A percentile compares a stretch with the other conserved stretches of the same genome.
These are phyloP conservation scores for Serendipita sp. DNA, from an alignment of 768 basidiomycete species.

Conservation along the genomic window DNA sequence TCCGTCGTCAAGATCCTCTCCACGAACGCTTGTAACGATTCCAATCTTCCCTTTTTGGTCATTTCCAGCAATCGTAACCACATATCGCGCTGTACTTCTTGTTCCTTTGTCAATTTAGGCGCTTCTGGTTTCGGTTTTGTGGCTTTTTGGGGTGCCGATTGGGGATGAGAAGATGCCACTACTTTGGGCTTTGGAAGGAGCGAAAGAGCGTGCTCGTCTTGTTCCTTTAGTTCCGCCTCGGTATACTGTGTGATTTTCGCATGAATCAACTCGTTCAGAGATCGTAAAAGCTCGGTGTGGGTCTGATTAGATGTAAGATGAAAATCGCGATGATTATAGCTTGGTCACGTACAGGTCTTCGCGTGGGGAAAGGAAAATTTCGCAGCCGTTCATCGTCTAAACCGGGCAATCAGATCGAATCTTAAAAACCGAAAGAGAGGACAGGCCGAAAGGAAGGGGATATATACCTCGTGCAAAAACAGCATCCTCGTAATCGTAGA, in stretches of 20 bases:
- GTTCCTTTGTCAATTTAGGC: slow-evolving; percentile 42
- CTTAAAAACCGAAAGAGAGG: neutral
- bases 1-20: slow-evolving; percentile 44
- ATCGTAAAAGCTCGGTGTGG: slow-evolving; percentile 74
- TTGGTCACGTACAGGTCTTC: slow-evolving; percentile 64
- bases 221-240: slow-evolving; percentile 63
- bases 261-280: slow-evolving; percentile 69
- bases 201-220: slow-evolving; percentile 81
- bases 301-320: slow-evolving; percentile 35
- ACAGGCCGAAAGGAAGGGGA: neutral
- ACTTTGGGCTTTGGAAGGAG: slow-evolving; percentile 73
- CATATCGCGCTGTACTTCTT: slow-evolving; percentile 62
- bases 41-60: slow-evolving; percentile 70
- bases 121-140: slow-evolving; percentile 22
- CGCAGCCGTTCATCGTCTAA: slow-evolving; percentile 60
- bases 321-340: neutral
- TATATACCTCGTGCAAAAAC: slow-evolving; percentile 44
- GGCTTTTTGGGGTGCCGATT: slow-evolving; percentile 24
- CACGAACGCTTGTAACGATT: slow-evolving; percentile 59
- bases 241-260: slow-evolving; percentile 78
- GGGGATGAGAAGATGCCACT: slow-evolving; percentile 21
- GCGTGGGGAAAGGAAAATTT: slow-evolving; percentile 91
- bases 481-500: slow-evolving; percentile 77
- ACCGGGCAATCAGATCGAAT: too few species aligned
- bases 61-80: slow-evolving; percentile 82